These are phyloP conservation scores for Golubevia sp. DNA, from an alignment of 1,284 basidiomycete species.

Conservation along the genomic window DNA sequence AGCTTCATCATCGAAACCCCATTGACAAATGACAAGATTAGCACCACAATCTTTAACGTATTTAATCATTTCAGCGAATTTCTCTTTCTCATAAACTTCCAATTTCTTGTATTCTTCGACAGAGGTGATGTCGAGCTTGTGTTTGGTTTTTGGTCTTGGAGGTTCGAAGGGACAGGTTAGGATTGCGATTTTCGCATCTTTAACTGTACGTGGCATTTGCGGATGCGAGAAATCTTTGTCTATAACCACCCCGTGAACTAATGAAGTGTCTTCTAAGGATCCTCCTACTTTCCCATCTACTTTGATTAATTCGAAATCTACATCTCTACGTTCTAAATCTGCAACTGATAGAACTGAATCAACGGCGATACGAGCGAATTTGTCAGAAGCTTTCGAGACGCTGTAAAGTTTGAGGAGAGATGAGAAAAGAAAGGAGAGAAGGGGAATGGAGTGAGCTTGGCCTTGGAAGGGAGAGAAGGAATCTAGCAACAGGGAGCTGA, in stretches of 20 bases:
- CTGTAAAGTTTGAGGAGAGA: slow-evolving; percentile 1
- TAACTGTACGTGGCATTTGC: slow-evolving; percentile 56
- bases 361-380: slow-evolving; percentile 58
- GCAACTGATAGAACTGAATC: slow-evolving; percentile 57
- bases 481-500: too few species aligned
- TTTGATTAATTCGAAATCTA: slow-evolving; percentile 62
- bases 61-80: slow-evolving; percentile 59
- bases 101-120: slow-evolving; percentile 59
- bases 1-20: slow-evolving; percentile 4
- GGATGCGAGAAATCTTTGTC: slow-evolving; percentile 61
- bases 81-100: slow-evolving; percentile 55
- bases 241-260: slow-evolving; percentile 57
- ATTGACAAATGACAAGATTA: slow-evolving; percentile 53
- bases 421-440: neutral
- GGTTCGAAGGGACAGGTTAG: slow-evolving; percentile 60
- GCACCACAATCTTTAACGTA: slow-evolving; percentile 58
- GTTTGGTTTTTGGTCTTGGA: slow-evolving; percentile 60
- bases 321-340: slow-evolving; percentile 50
- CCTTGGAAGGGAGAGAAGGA: too few species aligned
- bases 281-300: slow-evolving; percentile 59
- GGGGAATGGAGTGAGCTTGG: too few species aligned
- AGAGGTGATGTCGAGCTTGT: slow-evolving; percentile 59
- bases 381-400: slow-evolving; percentile 53
- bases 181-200: slow-evolving; percentile 56
- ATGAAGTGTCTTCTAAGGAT: slow-evolving; percentile 48